phyloP scores from a whole-genome alignment of 441 rosid species.

The Populus hybrid region DNA sequence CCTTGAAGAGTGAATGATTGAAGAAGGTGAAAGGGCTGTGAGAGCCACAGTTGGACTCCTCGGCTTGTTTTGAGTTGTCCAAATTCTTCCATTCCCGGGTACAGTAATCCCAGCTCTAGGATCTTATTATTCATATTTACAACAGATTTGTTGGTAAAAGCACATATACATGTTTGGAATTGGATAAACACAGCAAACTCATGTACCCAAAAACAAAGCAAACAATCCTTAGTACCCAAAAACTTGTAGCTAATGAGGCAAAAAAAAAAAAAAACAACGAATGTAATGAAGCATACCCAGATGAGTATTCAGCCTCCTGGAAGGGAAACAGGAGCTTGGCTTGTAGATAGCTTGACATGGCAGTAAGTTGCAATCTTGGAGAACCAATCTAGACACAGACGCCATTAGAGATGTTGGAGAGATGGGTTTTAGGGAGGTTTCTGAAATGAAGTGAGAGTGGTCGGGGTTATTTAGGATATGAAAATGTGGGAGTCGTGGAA shows the following conservation, averaged over 20 bases:
- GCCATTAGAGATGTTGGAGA: slow-evolving; percentile 39
- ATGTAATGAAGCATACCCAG: slow-evolving; percentile 43
- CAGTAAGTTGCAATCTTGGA: slow-evolving; percentile 43
- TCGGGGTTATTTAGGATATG: not conserved
- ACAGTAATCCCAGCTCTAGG: slow-evolving; percentile 30
- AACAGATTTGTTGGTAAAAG: not conserved
- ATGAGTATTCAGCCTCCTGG: slow-evolving; percentile 34
- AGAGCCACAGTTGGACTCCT: slow-evolving; percentile 35
- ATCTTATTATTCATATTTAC: slow-evolving; percentile 34
- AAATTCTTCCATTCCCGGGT: slow-evolving; percentile 33
- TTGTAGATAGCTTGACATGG: slow-evolving; percentile 23
- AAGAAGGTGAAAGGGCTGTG: slow-evolving; percentile 24
- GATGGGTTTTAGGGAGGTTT: not conserved
- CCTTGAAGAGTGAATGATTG: slow-evolving; percentile 43
- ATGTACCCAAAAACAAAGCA: not conserved
- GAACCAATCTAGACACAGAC: slow-evolving; percentile 54
- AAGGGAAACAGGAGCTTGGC: slow-evolving; percentile 24
- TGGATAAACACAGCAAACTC: not conserved
- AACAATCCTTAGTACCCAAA: not conserved
- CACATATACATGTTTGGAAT: not conserved
- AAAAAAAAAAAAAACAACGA: not conserved
- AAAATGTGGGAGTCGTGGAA: slow-evolving; percentile 26
- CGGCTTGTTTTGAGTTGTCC: slow-evolving; percentile 32
- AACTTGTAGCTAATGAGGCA: not conserved
- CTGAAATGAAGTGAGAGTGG: not conserved